These are phyloP conservation scores for Didymella pomorum DNA, from an alignment of 2,329 filamentous ascomycete genomes.

Conservation along the genomic window DNA sequence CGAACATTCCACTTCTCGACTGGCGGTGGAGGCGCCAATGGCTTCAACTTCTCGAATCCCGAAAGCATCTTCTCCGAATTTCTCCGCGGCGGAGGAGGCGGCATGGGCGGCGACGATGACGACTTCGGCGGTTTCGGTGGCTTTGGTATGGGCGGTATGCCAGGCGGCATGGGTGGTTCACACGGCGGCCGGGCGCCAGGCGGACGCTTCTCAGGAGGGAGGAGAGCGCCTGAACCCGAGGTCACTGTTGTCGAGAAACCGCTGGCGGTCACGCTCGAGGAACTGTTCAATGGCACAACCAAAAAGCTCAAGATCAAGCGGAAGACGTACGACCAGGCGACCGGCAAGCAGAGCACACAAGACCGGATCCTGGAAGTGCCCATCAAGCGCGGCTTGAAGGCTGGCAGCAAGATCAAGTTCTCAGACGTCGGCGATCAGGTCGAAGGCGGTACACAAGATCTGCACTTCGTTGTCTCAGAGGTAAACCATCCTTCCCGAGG, in stretches of 20 bases:
- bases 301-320: slow-evolving; percentile 99
- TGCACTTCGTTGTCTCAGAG: slow-evolving; percentile 95
- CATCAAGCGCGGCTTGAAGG: slow-evolving; percentile 94
- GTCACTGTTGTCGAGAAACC: slow-evolving; percentile 90
- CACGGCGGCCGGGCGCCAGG: slow-evolving; percentile 45
- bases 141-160: slow-evolving; percentile 48
- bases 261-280: slow-evolving; percentile 82
- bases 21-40: slow-evolving; percentile 61
- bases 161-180: slow-evolving; percentile 42
- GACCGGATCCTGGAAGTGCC: slow-evolving; percentile 93
- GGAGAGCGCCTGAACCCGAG: slow-evolving; percentile 72
- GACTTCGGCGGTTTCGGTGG: slow-evolving; percentile 58
- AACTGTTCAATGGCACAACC: slow-evolving; percentile 82
- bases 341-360: slow-evolving; percentile 82
- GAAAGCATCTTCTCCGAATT: slow-evolving; percentile 88
- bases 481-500: slow-evolving; percentile 60
- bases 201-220: slow-evolving; percentile 48
- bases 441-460: slow-evolving; percentile 91
- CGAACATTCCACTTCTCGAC: slow-evolving; percentile 73
- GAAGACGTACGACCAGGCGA: slow-evolving; percentile 85
- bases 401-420: slow-evolving; percentile 98
- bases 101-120: slow-evolving; percentile 64
- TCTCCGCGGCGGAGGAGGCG: slow-evolving; percentile 66
- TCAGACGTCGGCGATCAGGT: slow-evolving; percentile 97
- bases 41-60: slow-evolving; percentile 85